phyloP scores from a whole-genome alignment of 768 basidiomycete genomes.

The Xerocomus potaroensis region DNA sequence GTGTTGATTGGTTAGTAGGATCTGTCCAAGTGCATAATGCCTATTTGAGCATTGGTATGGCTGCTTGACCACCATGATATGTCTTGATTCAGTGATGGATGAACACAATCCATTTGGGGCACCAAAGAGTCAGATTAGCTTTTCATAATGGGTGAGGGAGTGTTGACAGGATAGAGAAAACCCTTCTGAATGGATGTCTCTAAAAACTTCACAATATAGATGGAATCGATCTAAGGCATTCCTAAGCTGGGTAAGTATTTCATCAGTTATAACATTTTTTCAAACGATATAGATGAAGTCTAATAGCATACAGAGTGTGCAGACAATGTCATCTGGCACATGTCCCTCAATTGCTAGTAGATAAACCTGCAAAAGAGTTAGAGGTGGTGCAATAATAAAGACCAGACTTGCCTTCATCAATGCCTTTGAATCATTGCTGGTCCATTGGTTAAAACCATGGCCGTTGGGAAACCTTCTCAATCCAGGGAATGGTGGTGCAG shows the following conservation, averaged over 20 bases:
- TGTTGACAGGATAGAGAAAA: slow-evolving; percentile 32
- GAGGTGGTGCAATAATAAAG: not conserved
- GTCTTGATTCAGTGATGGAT: slow-evolving; percentile 34
- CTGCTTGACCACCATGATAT: slow-evolving; percentile 31
- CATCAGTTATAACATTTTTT: slow-evolving; percentile 12
- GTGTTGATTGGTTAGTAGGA: slow-evolving; percentile 28
- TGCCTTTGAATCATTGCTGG: slow-evolving; percentile 35
- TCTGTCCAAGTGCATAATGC: slow-evolving; percentile 22
- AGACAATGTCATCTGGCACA: slow-evolving; percentile 17
- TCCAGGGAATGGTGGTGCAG: slow-evolving; percentile 25
- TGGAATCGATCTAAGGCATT: slow-evolving; percentile 19
- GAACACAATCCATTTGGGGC: slow-evolving; percentile 34
- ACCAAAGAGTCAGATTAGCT: slow-evolving; percentile 23
- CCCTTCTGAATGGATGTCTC: not conserved
- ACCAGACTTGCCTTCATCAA: slow-evolving; percentile 31
- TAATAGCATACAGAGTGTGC: slow-evolving; percentile 15
- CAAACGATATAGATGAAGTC: slow-evolving; percentile 34
- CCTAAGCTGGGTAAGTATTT: slow-evolving; percentile 14
- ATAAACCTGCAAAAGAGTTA: slow-evolving; percentile 21
- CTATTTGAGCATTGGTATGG: slow-evolving; percentile 28
- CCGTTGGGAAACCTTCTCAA: slow-evolving; percentile 30
- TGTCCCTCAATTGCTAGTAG: slow-evolving; percentile 23
- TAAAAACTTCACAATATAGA: slow-evolving; percentile 15
- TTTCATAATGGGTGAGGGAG: slow-evolving; percentile 26
- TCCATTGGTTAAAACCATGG: slow-evolving; percentile 34